Conservation (phyloP, 2,329 filamentous ascomycete genomes). For the Triangularia setosa region DNA sequence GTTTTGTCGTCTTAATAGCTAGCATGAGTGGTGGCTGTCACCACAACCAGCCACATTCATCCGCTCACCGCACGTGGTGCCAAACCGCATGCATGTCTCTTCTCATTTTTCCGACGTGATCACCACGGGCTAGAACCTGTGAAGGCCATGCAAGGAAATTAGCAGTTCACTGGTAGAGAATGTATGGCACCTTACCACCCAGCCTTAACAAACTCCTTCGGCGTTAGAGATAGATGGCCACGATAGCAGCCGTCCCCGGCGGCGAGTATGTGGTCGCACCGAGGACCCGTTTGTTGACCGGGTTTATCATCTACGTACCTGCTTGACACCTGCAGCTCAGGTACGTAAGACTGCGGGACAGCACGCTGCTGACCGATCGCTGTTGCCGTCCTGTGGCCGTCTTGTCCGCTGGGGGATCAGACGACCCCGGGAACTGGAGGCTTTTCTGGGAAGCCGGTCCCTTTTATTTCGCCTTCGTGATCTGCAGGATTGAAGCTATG, state of each 20-base stretch:
- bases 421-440: constrained; percentile 2
- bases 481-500: not conserved
- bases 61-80: constrained; percentile 20
- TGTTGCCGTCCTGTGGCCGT: constrained; percentile 14
- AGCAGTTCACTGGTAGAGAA: constrained; percentile 11
- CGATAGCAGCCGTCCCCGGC: constrained; percentile 13
- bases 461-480: not conserved
- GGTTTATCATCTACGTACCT: constrained; percentile 24
- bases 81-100: constrained; percentile 13
- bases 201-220: constrained; percentile 9
- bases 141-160: constrained; percentile 13
- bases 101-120: constrained; percentile 23
- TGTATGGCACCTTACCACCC: constrained; percentile 13
- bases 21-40: constrained; percentile 2
- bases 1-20: not conserved
- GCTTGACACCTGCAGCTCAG: constrained; percentile 24
- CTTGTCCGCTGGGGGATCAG: not conserved
- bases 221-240: constrained; percentile 26
- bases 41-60: constrained; percentile 12
- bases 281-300: constrained; percentile 19
- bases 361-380: constrained; percentile 15
- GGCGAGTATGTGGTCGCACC: constrained; percentile 20
- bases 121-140: constrained; percentile 15
- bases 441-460: not conserved
- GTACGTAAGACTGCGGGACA: not conserved